Evolutionary conservation across 805 yeast genomes (phyloP).

Genomic region (Saturnispora mendoncae): DNA sequence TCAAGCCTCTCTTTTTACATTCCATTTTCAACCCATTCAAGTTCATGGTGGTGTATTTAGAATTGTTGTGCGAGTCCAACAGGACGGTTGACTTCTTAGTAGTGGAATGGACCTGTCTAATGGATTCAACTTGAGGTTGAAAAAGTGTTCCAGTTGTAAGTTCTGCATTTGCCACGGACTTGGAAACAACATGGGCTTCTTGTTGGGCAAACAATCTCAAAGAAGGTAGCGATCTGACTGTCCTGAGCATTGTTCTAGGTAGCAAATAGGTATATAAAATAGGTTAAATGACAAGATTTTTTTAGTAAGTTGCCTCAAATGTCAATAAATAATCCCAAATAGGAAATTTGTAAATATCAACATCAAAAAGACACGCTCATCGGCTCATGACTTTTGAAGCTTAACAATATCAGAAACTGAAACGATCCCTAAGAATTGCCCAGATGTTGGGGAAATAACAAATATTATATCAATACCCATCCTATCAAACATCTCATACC

Average conservation of each 20-base stretch:
- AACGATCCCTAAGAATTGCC: constrained; percentile 1
- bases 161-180: constrained; percentile 2
- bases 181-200: constrained; percentile 12
- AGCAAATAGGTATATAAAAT: not conserved
- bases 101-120: constrained; percentile 29
- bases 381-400: not conserved
- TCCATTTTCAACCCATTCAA: constrained; percentile 48
- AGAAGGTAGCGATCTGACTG: constrained; percentile 28
- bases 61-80: constrained; percentile 18
- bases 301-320: not conserved
- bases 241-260: constrained; percentile 22
- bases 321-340: constrained; percentile 1
- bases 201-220: constrained; percentile 25
- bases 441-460: not conserved
- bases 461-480: constrained; percentile 1
- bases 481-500: constrained; percentile 7
- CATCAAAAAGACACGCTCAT: not conserved
- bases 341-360: constrained; percentile 6
- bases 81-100: constrained; percentile 26
- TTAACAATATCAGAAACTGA: not conserved
- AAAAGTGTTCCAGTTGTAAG: constrained; percentile 14
- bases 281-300: constrained; percentile 1
- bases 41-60: constrained; percentile 35
- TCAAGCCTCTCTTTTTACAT: constrained; percentile 51
- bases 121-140: constrained; percentile 6